These are phyloP conservation scores for Calonectria pauciramosa DNA, from an alignment of 2,329 filamentous ascomycete genomes.

Conservation along the genomic window DNA sequence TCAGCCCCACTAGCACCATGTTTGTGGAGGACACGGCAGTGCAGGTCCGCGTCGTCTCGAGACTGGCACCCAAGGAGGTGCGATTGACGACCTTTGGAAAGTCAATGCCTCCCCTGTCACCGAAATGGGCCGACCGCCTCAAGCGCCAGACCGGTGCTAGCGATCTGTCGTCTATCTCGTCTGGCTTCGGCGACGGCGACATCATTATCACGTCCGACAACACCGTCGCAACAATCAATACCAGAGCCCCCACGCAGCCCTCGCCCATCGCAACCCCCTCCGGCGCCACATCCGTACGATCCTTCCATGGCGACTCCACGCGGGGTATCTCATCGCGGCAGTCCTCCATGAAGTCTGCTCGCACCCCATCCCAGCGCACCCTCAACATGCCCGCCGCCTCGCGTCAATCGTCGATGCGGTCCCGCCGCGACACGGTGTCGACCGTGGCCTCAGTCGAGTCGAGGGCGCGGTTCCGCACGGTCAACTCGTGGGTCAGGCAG, in stretches of 20 bases:
- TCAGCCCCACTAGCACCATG: slow-evolving; percentile 40
- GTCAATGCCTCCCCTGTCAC: slow-evolving; percentile 30
- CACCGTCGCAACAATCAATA: slow-evolving; percentile 38
- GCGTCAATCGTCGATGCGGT: not conserved
- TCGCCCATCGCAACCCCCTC: slow-evolving; percentile 28
- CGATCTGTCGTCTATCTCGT: slow-evolving; percentile 72
- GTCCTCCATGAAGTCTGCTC: slow-evolving; percentile 12
- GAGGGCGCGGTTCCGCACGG: slow-evolving; percentile 68
- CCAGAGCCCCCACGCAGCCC: slow-evolving; percentile 28
- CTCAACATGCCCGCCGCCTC: not conserved
- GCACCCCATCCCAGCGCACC: slow-evolving; percentile 11
- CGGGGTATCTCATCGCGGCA: slow-evolving; percentile 48
- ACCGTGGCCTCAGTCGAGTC: slow-evolving; percentile 67
- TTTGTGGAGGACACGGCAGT: slow-evolving; percentile 42
- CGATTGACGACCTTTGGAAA: slow-evolving; percentile 28
- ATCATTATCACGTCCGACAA: slow-evolving; percentile 61
- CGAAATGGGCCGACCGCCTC: slow-evolving; percentile 21
- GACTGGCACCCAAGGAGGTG: slow-evolving; percentile 35
- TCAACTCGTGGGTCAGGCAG: slow-evolving; percentile 76
- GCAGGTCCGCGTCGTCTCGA: slow-evolving; percentile 37
- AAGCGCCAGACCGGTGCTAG: slow-evolving; percentile 57
- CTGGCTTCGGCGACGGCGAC: slow-evolving; percentile 74
- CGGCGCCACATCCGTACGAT: slow-evolving; percentile 34
- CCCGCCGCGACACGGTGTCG: slow-evolving; percentile 63
- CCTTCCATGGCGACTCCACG: slow-evolving; percentile 21